phyloP scores from a whole-genome alignment of 345 rosid genomes.

The Eucalyptus guilfoylei region DNA sequence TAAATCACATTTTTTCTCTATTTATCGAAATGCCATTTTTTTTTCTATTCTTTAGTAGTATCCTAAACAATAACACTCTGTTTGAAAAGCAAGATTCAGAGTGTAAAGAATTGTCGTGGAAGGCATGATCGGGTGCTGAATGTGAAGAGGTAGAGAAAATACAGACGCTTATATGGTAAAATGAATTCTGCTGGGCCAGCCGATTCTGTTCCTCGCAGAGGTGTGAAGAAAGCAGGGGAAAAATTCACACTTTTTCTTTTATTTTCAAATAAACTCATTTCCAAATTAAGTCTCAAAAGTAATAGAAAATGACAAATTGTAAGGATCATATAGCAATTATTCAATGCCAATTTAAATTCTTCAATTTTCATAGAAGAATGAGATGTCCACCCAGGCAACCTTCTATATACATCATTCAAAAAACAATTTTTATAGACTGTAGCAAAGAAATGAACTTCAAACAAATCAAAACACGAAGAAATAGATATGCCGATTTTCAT shows the following conservation, averaged over 20 bases:
- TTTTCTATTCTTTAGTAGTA: neutral
- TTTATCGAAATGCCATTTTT: neutral
- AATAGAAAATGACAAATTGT: too few species aligned
- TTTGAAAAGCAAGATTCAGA: neutral
- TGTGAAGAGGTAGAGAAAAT: neutral
- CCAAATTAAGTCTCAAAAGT: neutral
- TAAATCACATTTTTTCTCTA: too few species aligned
- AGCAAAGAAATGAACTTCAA: neutral
- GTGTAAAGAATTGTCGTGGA: neutral
- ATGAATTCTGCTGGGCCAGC: neutral
- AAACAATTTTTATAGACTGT: neutral
- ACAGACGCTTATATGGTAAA: rapidly evolving
- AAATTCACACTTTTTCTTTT: neutral
- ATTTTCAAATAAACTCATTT: too few species aligned
- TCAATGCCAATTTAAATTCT: neutral
- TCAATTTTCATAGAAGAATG: neutral
- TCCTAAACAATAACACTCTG: neutral
- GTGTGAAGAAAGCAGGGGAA: neutral
- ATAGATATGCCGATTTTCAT: neutral
- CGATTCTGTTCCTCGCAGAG: rapidly evolving
- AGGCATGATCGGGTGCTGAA: neutral
- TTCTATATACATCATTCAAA: neutral
- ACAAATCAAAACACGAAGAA: neutral
- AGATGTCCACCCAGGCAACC: neutral
- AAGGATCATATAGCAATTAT: neutral